phyloP scores from a whole-genome alignment of 1,139 yeast species.

The Suhomyces atakaporum region DNA sequence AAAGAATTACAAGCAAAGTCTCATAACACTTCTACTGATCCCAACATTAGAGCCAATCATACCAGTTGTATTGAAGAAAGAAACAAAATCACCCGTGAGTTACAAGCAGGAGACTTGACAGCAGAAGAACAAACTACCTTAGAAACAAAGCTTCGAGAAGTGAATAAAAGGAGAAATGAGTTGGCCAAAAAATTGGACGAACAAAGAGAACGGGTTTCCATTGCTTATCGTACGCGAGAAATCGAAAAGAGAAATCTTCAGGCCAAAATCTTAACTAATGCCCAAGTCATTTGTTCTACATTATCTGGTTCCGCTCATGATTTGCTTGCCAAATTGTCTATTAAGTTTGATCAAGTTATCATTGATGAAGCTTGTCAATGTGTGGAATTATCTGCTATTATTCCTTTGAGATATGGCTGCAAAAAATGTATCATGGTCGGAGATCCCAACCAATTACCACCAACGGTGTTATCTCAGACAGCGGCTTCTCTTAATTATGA shows the following conservation, averaged over 20 bases:
- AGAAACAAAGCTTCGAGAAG: slow-evolving; percentile 53
- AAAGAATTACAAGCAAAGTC: slow-evolving; percentile 52
- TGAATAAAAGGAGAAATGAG: slow-evolving; percentile 62
- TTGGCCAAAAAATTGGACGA: slow-evolving; percentile 76
- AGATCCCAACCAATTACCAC: slow-evolving; percentile 98
- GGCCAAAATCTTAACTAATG: slow-evolving; percentile 67
- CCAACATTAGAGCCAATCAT: slow-evolving; percentile 53
- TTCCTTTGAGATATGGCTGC: slow-evolving; percentile 93
- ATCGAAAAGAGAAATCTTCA: slow-evolving; percentile 76
- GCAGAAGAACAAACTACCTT: slow-evolving; percentile 45
- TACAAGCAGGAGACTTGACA: slow-evolving; percentile 33
- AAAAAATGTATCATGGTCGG: slow-evolving; percentile 95
- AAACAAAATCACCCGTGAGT: slow-evolving; percentile 45
- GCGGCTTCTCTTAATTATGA: slow-evolving; percentile 72
- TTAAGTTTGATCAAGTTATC: slow-evolving; percentile 88
- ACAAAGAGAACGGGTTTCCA: slow-evolving; percentile 70
- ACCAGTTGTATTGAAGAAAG: slow-evolving; percentile 53
- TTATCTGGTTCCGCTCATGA: slow-evolving; percentile 95
- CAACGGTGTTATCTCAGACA: slow-evolving; percentile 91
- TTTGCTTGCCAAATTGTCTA: slow-evolving; percentile 69
- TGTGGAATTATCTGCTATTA: slow-evolving; percentile 88
- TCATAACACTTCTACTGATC: slow-evolving; percentile 40
- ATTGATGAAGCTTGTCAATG: slow-evolving; percentile 99
- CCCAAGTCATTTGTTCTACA: slow-evolving; percentile 90
- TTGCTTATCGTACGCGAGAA: slow-evolving; percentile 74